These are phyloP conservation scores for Dendrobium officinale DNA, from an alignment of 106 monocot genomes.

Conservation along the genomic window DNA sequence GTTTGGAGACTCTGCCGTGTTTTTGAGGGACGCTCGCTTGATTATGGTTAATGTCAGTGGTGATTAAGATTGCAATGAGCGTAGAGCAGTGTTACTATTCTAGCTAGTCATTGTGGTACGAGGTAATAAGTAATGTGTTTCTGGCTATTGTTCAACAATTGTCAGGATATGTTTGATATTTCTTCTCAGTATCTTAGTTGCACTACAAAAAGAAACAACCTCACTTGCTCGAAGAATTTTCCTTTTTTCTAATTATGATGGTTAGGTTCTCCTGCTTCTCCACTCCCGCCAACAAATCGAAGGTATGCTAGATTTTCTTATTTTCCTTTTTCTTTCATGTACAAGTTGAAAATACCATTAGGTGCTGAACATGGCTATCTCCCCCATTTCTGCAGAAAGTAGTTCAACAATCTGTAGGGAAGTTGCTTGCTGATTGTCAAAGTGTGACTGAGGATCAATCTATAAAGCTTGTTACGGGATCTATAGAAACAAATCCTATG, in stretches of 20 bases:
- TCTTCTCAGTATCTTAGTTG: neutral
- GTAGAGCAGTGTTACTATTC: neutral
- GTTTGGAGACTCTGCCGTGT: constrained; percentile 68
- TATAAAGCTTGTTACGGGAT: constrained; percentile 8
- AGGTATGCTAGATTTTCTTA: constrained; percentile 29
- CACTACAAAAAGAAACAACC: neutral
- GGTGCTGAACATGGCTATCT: constrained; percentile 1
- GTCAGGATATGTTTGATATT: neutral
- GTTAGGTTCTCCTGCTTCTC: constrained; percentile 54
- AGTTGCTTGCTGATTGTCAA: constrained; percentile 10
- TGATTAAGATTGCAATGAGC: constrained; percentile 4
- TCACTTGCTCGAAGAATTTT: neutral
- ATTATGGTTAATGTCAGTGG: constrained; percentile 68
- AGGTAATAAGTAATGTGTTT: too few species aligned
- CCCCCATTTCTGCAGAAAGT: constrained; percentile 30
- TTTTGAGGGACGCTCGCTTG: constrained; percentile 65
- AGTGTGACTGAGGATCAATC: constrained; percentile 24
- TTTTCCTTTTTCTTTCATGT: neutral
- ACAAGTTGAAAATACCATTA: neutral
- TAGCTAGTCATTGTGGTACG: too few species aligned
- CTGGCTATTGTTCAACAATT: too few species aligned
- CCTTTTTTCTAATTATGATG: constrained; percentile 18
- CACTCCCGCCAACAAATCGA: constrained; percentile 26
- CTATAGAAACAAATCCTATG: constrained; percentile 10
- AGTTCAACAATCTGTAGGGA: constrained; percentile 17